Evolutionary conservation across 1,284 basidiomycete species (phyloP), one percentile per base, ranked within the genome.

Genomic region (Ceratobasidium sp.): DNA sequence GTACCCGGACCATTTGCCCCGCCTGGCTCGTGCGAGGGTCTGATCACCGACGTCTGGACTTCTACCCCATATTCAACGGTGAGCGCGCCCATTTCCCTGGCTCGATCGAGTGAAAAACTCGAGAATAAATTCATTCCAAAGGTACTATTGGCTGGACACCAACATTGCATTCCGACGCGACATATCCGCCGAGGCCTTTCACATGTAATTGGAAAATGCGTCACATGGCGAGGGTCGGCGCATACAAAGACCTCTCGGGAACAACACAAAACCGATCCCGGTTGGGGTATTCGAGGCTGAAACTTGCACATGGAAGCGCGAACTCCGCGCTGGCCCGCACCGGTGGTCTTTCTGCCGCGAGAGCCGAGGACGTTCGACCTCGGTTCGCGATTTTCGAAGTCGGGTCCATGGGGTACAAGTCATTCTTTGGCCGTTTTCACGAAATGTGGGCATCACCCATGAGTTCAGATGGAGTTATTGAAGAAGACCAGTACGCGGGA

Each of bases 231-330:
- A 7, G 33, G 20, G 15, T 42, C 20, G 20, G 60, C 39, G 15
- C 33, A 63, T n/a, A n/a, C 39, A 63, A 18, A 7, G 3, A 20
- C 9, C 1, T 49, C 66, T n/a, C 66, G 66, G 66, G 23, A 33
- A 28, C 66, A 28, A 68, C 5, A 49, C 64, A 49, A 40, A 40
- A 33, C 66, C 66, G 66, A 51, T 33, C 15, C 66, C 66, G 44
- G 44, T 2, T 12, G 12, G 9, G 3, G 12, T 64, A n/a, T 64
- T 46, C 15, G 46, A 67, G 23, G 60, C 7, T 40, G 18, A 13
- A 42, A 63, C 20, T 63, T 63, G 18, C 33, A 63, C 5, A 18
- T 18, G 15, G 60, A 63, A 40, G 33, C 10, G 13, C 4, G 18
- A 63, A 18, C 15, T 12, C 60, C 60, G 18, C 33, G 2, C 60